Evolutionary conservation across 371 early-diverging fungal species (phyloP).

Genomic region (Mortierella sp.): DNA sequence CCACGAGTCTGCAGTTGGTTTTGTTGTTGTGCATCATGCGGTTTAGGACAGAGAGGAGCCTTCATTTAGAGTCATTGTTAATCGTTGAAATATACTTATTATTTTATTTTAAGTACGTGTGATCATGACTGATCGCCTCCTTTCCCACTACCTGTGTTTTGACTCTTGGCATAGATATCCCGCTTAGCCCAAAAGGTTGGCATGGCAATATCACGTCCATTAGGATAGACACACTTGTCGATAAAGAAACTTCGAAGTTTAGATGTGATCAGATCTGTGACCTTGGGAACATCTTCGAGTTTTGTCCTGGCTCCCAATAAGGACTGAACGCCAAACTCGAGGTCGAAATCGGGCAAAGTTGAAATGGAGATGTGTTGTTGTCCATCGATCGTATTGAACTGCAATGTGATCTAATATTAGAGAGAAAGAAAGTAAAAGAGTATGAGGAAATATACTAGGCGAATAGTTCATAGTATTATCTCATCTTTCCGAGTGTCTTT

Average conservation of each 20-base stretch:
- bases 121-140: no score
- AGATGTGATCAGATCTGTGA: constrained; percentile 84
- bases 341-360: constrained; percentile 75
- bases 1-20: no score
- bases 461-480: neutral
- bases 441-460: neutral
- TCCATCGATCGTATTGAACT: constrained; percentile 61
- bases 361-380: constrained; percentile 70
- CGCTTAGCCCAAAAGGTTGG: constrained; percentile 54
- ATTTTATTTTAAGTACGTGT: no score
- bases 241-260: constrained; percentile 77
- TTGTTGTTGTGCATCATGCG: no score
- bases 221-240: constrained; percentile 72
- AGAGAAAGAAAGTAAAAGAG: constrained; percentile 1
- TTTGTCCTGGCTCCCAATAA: constrained; percentile 93
- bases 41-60: no score
- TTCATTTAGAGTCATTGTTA: no score
- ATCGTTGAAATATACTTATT: no score
- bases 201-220: constrained; percentile 54
- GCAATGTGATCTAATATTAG: constrained; percentile 60
- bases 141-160: constrained; percentile 27
- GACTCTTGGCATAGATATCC: constrained; percentile 51
- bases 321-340: constrained; percentile 89
- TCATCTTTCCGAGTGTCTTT: neutral
- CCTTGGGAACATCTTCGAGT: constrained; percentile 92